Percentiles rank a stretch among this genome's conserved stretches.
These are phyloP conservation scores for Zelonia costaricensis DNA, from an alignment of 208 protist genomes.

Conservation along the genomic window DNA sequence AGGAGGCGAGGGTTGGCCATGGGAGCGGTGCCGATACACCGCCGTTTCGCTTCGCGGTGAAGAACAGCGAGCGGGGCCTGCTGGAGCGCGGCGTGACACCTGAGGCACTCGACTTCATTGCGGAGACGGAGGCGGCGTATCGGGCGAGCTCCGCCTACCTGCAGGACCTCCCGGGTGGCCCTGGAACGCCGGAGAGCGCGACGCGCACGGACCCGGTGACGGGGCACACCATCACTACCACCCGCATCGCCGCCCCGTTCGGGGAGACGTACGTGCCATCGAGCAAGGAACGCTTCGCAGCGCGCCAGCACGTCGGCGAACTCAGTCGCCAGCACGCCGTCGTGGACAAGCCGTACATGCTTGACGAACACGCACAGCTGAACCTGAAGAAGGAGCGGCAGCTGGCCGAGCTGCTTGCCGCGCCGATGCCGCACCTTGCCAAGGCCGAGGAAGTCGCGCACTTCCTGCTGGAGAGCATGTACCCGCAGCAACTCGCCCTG, in stretches of 20 bases:
- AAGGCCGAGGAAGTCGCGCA: conserved; percentile 58
- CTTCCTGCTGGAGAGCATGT: conserved; percentile 49
- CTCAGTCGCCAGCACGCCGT: conserved; percentile 30
- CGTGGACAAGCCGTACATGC: conserved; percentile 41
- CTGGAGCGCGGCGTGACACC: conserved; percentile 73
- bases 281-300: conserved; percentile 51
- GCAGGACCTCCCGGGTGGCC: conserved; percentile 32
- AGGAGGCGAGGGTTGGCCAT: too few relatives aligned
- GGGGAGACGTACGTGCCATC: conserved; percentile 73
- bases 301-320: conserved; percentile 57
- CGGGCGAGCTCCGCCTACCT: conserved; percentile 50
- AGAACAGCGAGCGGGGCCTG: conserved; percentile 50
- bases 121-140: conserved; percentile 76
- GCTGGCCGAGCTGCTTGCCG: conserved; percentile 57
- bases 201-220: conserved; percentile 34
- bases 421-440: conserved; percentile 56
- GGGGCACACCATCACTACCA: conserved; percentile 23
- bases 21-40: too few relatives aligned
- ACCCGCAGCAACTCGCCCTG: conserved; percentile 46
- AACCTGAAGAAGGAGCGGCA: conserved; percentile 79
- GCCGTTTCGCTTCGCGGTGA: conserved; percentile 53
- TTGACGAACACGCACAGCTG: conserved; percentile 55
- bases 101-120: conserved; percentile 54
- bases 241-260: conserved; percentile 63
- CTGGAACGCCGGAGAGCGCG: conserved; percentile 22